Evolutionary conservation across 75 land plant genomes (phyloP).

Genomic region (Sequoiadendron giganteum): DNA sequence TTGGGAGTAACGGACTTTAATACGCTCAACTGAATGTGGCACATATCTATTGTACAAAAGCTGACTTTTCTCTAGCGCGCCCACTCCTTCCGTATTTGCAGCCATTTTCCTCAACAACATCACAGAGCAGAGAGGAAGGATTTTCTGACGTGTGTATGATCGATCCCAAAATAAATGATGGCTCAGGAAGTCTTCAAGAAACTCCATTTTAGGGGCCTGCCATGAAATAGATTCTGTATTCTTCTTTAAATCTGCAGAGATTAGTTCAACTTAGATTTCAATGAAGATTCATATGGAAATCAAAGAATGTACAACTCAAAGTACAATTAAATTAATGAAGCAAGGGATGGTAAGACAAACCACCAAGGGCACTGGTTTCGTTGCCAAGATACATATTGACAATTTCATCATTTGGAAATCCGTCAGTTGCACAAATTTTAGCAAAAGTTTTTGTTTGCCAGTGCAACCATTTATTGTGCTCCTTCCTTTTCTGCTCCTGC

Average conservation of each 20-base stretch:
- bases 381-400: slow-evolving; percentile 47
- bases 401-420: slow-evolving; percentile 75
- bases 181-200: slow-evolving; percentile 53
- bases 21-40: slow-evolving; percentile 65
- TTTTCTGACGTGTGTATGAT: slow-evolving; percentile 51
- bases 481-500: slow-evolving; percentile 38
- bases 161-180: slow-evolving; percentile 67
- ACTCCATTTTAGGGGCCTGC: slow-evolving; percentile 58
- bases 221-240: slow-evolving; percentile 35
- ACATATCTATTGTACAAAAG: slow-evolving; percentile 48
- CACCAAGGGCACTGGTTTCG: slow-evolving; percentile 29
- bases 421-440: slow-evolving; percentile 47
- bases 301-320: slow-evolving; percentile 2
- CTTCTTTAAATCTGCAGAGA: slow-evolving; percentile 12
- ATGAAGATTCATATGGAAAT: not conserved
- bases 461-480: slow-evolving; percentile 43
- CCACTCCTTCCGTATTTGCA: slow-evolving; percentile 6
- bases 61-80: slow-evolving; percentile 17
- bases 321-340: not conserved
- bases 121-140: slow-evolving; percentile 75
- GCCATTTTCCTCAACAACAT: slow-evolving; percentile 60
- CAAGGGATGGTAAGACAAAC: slow-evolving; percentile 17
- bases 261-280: not conserved
- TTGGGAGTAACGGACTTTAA: slow-evolving; percentile 58
- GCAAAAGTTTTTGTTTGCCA: slow-evolving; percentile 54